These are phyloP conservation scores for Apophysomyces trapeziformis DNA, from an alignment of 371 early-diverging fungal genomes.

Conservation along the genomic window DNA sequence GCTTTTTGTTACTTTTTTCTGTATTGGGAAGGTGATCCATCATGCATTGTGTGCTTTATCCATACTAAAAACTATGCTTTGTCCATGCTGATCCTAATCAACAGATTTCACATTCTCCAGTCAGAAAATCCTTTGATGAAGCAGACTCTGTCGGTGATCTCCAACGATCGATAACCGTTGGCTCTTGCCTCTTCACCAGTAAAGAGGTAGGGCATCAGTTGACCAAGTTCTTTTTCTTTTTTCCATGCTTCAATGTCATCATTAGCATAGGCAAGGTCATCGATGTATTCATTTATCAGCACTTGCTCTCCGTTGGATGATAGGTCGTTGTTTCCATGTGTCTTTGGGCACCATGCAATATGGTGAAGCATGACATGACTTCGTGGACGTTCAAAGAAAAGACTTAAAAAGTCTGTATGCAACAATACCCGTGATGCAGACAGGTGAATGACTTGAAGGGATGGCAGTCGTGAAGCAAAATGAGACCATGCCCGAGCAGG, in stretches of 20 bases:
- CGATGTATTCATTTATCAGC: slow-evolving; percentile 10
- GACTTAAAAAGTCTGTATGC: slow-evolving; percentile 30
- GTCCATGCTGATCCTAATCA: too few relatives aligned
- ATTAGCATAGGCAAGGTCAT: slow-evolving; percentile 15
- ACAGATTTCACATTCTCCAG: slow-evolving; percentile 3
- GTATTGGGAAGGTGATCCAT: too few relatives aligned
- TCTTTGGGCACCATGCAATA: slow-evolving; percentile 20
- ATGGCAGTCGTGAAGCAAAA: slow-evolving; percentile 29
- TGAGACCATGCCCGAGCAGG: slow-evolving; percentile 34
- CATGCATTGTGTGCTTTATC: too few relatives aligned
- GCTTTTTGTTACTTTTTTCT: too few relatives aligned
- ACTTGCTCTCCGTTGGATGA: background rate
- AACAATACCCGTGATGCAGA: slow-evolving; percentile 33
- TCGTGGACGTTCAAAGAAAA: slow-evolving; percentile 19
- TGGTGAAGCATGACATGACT: slow-evolving; percentile 45
- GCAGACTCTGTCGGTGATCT: slow-evolving; percentile 39
- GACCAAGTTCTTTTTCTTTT: background rate
- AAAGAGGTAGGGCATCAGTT: slow-evolving; percentile 9
- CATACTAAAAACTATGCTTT: too few relatives aligned
- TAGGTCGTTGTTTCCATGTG: background rate
- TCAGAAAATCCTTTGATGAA: slow-evolving; percentile 43
- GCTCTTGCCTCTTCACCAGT: slow-evolving; percentile 31
- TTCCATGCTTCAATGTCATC: slow-evolving; percentile 22
- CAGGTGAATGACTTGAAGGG: slow-evolving; percentile 37
- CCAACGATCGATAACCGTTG: slow-evolving; percentile 36